Evolutionary conservation across 805 yeast species (phyloP).

Genomic region (Lachancea quebecensis): DNA sequence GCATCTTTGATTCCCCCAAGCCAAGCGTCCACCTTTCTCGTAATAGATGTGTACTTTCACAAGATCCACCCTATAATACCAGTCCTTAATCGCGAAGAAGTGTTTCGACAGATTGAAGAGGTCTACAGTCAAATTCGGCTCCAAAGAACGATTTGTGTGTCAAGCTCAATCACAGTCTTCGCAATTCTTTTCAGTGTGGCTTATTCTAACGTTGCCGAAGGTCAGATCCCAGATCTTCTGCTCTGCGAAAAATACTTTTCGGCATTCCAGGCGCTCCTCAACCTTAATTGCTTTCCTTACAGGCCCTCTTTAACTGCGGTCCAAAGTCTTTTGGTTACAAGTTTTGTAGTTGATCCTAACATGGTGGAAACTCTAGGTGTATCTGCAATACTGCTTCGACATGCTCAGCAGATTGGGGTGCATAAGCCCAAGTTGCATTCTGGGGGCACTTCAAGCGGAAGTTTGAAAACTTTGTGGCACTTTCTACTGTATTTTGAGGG

Average conservation of each 20-base stretch:
- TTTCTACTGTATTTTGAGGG: conserved; percentile 24
- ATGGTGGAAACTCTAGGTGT: conserved; percentile 22
- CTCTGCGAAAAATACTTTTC: conserved; percentile 21
- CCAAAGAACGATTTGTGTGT: not conserved
- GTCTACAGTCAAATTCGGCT: conserved; percentile 6
- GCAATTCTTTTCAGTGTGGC: conserved; percentile 23
- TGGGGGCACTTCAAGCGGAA: not conserved
- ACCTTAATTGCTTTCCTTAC: conserved; percentile 17
- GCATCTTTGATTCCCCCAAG: conserved; percentile 15
- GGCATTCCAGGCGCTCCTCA: conserved; percentile 16
- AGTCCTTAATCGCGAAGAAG: conserved; percentile 11
- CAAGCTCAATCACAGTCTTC: conserved; percentile 12
- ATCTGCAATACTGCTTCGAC: conserved; percentile 23
- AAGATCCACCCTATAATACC: conserved; percentile 26
- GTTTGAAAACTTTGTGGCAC: conserved; percentile 18
- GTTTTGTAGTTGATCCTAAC: conserved; percentile 27
- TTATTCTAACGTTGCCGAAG: conserved; percentile 23
- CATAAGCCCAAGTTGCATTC: conserved; percentile 7
- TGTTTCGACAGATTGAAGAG: conserved; percentile 9
- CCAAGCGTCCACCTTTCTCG: conserved; percentile 12
- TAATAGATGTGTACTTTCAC: conserved; percentile 18
- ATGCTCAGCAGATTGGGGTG: conserved; percentile 24
- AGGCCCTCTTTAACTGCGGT: conserved; percentile 18
- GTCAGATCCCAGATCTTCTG: conserved; percentile 16
- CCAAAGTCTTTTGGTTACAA: conserved; percentile 19